phyloP scores from a whole-genome alignment of 2,329 filamentous ascomycete genomes.

The Mycosphaerella sp. region DNA sequence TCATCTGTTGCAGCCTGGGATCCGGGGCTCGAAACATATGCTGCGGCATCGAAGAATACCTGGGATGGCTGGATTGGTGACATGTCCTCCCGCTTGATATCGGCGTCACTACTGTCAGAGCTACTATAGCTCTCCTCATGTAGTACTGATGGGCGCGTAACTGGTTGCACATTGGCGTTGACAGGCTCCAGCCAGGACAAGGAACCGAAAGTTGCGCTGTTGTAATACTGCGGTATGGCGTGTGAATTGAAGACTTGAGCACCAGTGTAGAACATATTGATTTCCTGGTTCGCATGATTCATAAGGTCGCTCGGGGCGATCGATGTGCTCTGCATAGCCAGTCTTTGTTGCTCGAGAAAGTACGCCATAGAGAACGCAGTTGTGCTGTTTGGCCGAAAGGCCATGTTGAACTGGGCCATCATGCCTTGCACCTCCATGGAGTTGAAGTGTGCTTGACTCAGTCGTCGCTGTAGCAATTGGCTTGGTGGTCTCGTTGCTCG shows the following conservation, averaged over 20 bases:
- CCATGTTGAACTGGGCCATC: constrained; percentile 29
- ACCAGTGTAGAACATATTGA: constrained; percentile 14
- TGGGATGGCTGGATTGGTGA: constrained; percentile 41
- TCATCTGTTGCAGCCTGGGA: constrained; percentile 43
- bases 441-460: constrained; percentile 26
- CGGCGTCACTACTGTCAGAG: constrained; percentile 29
- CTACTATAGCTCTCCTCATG: constrained; percentile 27
- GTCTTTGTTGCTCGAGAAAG: constrained; percentile 19
- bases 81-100: constrained; percentile 41
- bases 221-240: constrained; percentile 9
- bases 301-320: constrained; percentile 24
- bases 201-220: constrained; percentile 22
- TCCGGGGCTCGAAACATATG: constrained; percentile 27
- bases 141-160: constrained; percentile 21
- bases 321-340: constrained; percentile 16
- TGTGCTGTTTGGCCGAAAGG: constrained; percentile 25
- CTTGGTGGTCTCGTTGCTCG: constrained; percentile 18
- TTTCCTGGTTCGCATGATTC: constrained; percentile 8
- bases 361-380: constrained; percentile 17
- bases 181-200: constrained; percentile 21
- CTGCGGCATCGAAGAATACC: constrained; percentile 34
- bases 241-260: constrained; percentile 13
- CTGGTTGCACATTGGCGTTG: constrained; percentile 5
- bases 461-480: constrained; percentile 25
- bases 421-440: constrained; percentile 25